Conservation (phyloP, 352 stramenopile genomes). For the Pythium graminicola region DNA sequence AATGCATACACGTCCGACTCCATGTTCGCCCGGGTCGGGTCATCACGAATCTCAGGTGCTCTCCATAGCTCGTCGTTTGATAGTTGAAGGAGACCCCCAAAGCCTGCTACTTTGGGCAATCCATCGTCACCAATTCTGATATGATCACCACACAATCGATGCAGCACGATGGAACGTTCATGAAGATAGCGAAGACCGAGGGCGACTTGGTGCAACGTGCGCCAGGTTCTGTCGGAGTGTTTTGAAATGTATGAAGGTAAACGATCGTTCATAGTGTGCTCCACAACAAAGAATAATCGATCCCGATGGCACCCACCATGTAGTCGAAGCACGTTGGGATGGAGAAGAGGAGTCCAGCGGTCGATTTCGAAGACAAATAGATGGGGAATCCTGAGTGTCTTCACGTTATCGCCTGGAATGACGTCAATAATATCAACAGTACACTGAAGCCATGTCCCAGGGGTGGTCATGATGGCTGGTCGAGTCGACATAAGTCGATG, state of each 20-base stretch:
- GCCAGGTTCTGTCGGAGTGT: constrained; percentile 22
- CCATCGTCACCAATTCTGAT: constrained; percentile 24
- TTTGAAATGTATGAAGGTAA: constrained; percentile 1
- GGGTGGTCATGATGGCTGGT: too few relatives aligned
- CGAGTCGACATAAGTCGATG: too few relatives aligned
- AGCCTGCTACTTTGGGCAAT: constrained; percentile 8
- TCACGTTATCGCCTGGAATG: too few relatives aligned
- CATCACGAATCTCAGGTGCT: constrained; percentile 22
- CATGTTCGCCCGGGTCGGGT: not conserved
- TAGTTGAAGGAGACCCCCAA: constrained; percentile 8
- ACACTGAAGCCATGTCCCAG: too few relatives aligned
- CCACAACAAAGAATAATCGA: constrained; percentile 5
- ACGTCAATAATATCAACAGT: too few relatives aligned
- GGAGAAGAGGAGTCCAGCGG: not conserved
- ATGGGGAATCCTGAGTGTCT: too few relatives aligned
- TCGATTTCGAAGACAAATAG: not conserved
- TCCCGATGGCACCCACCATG: constrained; percentile 12
- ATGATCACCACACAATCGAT: not conserved
- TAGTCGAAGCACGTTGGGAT: constrained; percentile 7
- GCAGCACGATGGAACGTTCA: constrained; percentile 29
- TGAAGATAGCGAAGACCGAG: constrained; percentile 72
- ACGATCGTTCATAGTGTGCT: constrained; percentile 1
- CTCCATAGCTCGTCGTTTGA: constrained; percentile 8
- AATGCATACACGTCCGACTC: constrained; percentile 26
- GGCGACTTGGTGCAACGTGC: constrained; percentile 31